Base-by-base conservation (phyloP, 129 eudicot species). In the Artemisia annua region DNA sequence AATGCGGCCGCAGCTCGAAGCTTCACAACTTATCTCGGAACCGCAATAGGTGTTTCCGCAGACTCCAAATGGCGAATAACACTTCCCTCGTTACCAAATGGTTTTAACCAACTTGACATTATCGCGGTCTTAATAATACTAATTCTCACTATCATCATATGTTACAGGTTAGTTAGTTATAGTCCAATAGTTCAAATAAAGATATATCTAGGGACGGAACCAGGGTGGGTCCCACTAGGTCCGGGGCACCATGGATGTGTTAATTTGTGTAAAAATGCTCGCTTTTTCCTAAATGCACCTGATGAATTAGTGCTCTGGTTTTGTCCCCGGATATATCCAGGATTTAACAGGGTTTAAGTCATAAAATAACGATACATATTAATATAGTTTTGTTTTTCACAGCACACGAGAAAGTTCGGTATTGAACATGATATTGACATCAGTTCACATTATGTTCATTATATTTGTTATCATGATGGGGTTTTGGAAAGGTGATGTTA, bases 1-100 rank as follows among this genome's bases (percentile, higher is more conserved):
- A 94, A 94, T 71, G 98, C 98, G 1, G 98, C 98, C 7, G 96
- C 88, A 9, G 97, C 98, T 5, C 76, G 98, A 74, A 91, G 97
- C 30, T 85, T 94, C 73, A 94, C 98, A 16, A 87, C 89, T 3
- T 94, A 94, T 72, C 74, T 94, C 22, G 87, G 91, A 32, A 88
- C 97, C 15, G 93, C 97, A 5, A 60, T 94, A 10, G 98, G 98
- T 0, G 62, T 94, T 20, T 88, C 97, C 0, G 78, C 85, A 0
- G 84, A 77, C 13, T 49, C 88, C 0, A 85, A 83, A n/a, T 81
- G 96, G 84, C 67, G 97, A 67, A 49, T 94, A 50, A 74, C 89
- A 17, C 67, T 90, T 67, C 74, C 89, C 6, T 61, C 46, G 4
- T 77, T 94, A 18, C 98, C 98, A 1, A 56, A 88, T 43, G 98